Evolutionary conservation across 176 grass and related monocot genomes (phyloP).

Genomic region (Panicum miliaceum): DNA sequence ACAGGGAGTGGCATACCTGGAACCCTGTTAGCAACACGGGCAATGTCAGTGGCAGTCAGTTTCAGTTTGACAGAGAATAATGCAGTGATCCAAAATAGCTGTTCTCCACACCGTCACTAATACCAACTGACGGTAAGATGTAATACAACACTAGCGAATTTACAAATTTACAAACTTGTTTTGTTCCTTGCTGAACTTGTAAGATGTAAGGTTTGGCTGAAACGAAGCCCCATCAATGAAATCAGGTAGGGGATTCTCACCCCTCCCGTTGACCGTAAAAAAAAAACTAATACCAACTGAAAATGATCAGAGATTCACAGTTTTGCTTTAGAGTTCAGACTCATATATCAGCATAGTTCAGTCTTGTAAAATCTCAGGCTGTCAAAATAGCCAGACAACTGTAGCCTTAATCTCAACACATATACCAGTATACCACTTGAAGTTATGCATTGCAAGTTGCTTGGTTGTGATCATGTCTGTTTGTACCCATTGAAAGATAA

Average conservation of each 20-base stretch:
- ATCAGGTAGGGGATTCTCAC: too few species aligned
- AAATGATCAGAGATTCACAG: neutral
- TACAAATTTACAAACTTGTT: too few species aligned
- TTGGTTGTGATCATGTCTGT: neutral
- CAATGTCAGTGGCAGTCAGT: neutral
- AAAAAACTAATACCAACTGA: too few species aligned
- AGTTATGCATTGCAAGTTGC: neutral
- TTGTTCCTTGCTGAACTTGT: too few species aligned
- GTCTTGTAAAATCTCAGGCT: neutral
- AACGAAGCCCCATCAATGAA: too few species aligned
- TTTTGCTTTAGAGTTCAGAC: neutral
- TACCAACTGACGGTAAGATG: too few species aligned
- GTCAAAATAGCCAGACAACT: neutral
- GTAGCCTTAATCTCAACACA: neutral
- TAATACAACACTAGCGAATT: too few species aligned
- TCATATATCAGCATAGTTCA: neutral
- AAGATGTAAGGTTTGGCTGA: too few species aligned
- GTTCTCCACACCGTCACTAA: too few species aligned
- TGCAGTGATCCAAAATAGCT: too few species aligned
- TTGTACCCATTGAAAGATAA: neutral
- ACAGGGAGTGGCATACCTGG: slow-evolving; percentile 71
- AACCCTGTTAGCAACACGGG: slow-evolving; percentile 41
- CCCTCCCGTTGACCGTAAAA: too few species aligned
- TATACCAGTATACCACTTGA: neutral
- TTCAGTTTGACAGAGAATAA: neutral